A percentile compares a stretch with the other conserved stretches of the same genome.
Evolutionary conservation across 2,329 filamentous ascomycete species (phyloP).

Genomic region (Laburnicola sp.): DNA sequence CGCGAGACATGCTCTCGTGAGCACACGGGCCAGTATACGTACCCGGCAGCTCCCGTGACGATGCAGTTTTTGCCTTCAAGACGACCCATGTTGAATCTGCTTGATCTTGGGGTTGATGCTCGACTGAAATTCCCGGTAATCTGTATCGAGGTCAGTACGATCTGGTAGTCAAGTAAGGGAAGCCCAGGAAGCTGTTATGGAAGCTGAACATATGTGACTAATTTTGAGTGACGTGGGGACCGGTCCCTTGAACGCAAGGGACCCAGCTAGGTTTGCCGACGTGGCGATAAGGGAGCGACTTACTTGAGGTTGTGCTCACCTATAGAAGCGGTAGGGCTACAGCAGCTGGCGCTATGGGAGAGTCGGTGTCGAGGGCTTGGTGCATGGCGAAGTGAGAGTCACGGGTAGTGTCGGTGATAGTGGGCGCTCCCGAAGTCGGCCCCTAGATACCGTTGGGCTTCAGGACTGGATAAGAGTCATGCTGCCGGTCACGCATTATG

Average conservation of each 20-base stretch:
- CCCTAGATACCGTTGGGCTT: conserved; percentile 23
- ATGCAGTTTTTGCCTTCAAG: conserved; percentile 70
- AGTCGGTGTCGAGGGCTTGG: neutral
- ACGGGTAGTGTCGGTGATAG: conserved; percentile 26
- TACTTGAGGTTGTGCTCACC: conserved; percentile 3
- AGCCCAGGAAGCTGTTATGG: conserved; percentile 27
- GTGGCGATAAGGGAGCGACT: neutral
- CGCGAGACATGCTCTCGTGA: neutral
- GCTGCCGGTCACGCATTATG: neutral
- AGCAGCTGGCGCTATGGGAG: neutral
- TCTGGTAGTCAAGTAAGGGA: neutral
- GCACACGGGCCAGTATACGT: conserved; percentile 43
- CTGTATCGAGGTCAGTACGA: conserved; percentile 17
- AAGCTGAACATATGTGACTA: conserved; percentile 32
- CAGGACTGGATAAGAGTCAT: conserved; percentile 32
- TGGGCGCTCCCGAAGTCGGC: conserved; percentile 37
- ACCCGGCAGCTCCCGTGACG: conserved; percentile 86
- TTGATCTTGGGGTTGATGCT: neutral
- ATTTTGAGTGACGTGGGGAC: conserved; percentile 28
- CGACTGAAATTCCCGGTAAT: neutral
- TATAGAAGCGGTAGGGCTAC: neutral
- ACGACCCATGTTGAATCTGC: conserved; percentile 50
- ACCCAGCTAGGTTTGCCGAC: conserved; percentile 1
- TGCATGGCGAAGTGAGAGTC: conserved; percentile 1
- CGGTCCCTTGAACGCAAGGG: neutral